Base-by-base conservation (phyloP, 257 asterid species). In the Salvia splendens region DNA sequence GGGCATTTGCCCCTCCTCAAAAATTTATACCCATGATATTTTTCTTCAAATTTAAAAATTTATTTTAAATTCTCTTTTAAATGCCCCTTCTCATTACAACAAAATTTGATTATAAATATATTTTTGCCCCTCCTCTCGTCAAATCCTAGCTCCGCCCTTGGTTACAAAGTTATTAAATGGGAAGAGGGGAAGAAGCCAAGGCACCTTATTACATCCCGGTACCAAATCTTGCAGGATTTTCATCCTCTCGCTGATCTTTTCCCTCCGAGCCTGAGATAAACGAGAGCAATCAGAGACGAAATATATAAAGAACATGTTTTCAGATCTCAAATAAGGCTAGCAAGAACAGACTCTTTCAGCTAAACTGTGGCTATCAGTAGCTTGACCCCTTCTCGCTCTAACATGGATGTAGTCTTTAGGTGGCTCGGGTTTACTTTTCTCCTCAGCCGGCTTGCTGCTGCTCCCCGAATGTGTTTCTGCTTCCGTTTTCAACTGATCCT, bases 311-410 rank as follows among this genome's bases (percentile, higher is more conserved):
- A 48, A 38, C 15, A 32, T 12, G 54, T 15, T 6, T 10, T 40
- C 7, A 56, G 63, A 62, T 75, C 67, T 43, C 5, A 12, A 24
- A 66, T 30, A 0, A 61, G 56, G 52, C 14, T 3, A 11, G 56
- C n/a, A 47, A 46, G 40, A 45, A 17, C 71, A 77, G 9, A 92
- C 98, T 78, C 98, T 81, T 79, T 92, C 98, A 33, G 98, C 96
- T 67, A 92, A 68, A 80, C 96, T 89, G 78, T 89, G 98, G 83
- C 98, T 89, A 79, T 92, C 98, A 9, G 96, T 92, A 28, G 98
- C 98, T 81, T 92, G 96, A 20, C 98, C 98, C 82, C 98, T 82
- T 79, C 96, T 85, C 14, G 96, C 98, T 77, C 98, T 82, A 70
- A 92, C 96, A 74, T 92, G 98, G 78, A 92, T 89, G 75, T 85